These are phyloP conservation scores for Candida pseudofarinosa DNA, from an alignment of 805 yeast species.

Conservation along the genomic window DNA sequence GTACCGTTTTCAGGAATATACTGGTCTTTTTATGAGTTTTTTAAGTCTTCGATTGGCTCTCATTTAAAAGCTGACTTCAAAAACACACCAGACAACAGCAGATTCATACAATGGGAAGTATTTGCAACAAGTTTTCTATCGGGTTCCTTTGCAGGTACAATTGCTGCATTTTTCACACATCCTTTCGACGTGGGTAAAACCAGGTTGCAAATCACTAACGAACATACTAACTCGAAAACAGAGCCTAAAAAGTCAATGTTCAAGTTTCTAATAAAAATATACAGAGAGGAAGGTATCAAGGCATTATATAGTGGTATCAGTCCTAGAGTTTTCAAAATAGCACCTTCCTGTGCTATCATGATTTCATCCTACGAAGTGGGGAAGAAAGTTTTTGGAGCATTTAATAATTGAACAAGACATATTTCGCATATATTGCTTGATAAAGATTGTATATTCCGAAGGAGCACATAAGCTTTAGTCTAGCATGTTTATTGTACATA, in stretches of 20 bases:
- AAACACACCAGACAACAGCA: constrained; percentile 1
- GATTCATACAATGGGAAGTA: constrained; percentile 35
- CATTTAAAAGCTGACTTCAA: constrained; percentile 21
- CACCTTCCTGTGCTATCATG: constrained; percentile 98
- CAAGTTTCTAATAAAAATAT: constrained; percentile 57
- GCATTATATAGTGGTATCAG: constrained; percentile 85
- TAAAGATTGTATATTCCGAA: background rate
- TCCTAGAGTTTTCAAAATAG: constrained; percentile 86
- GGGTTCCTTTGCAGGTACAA: constrained; percentile 79
- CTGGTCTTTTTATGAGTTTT: constrained; percentile 80
- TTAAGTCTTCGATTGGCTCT: constrained; percentile 23
- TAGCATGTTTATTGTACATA: background rate
- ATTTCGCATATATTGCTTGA: background rate
- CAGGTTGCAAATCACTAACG: constrained; percentile 65
- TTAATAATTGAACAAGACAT: background rate
- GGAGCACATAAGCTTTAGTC: background rate
- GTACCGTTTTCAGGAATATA: constrained; percentile 95
- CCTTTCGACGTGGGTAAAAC: constrained; percentile 99
- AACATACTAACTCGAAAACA: constrained; percentile 10
- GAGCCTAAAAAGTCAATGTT: constrained; percentile 55
- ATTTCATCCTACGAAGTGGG: constrained; percentile 91
- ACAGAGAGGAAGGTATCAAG: constrained; percentile 66
- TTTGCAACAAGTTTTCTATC: constrained; percentile 67
- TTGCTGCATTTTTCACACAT: constrained; percentile 84
- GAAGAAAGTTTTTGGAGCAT: constrained; percentile 46